phyloP scores from a whole-genome alignment of 176 grass and related monocot genomes.

The Carex pumila region DNA sequence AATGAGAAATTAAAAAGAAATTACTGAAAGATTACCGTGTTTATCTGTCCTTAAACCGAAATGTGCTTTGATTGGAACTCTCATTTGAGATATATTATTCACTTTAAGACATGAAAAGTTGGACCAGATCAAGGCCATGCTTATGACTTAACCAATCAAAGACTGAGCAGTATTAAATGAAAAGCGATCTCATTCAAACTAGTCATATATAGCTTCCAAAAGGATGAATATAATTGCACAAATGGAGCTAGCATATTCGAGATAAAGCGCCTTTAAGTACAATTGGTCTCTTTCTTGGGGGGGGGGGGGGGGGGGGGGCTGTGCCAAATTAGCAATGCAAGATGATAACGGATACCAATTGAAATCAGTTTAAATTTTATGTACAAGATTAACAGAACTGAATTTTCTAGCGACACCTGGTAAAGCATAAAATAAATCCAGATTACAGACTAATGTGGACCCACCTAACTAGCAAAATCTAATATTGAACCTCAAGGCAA shows the following conservation, averaged over 20 bases:
- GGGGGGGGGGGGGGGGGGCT: too few relatives aligned
- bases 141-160: background rate
- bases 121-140: conserved; percentile 15
- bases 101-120: conserved; percentile 12
- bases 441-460: background rate
- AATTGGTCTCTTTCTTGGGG: background rate
- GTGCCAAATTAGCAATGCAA: background rate
- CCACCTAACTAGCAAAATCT: background rate
- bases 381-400: background rate
- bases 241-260: conserved; percentile 14
- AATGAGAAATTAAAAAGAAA: background rate
- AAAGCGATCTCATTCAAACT: background rate
- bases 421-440: background rate
- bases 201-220: conserved; percentile 12
- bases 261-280: background rate
- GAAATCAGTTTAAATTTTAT: background rate
- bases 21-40: background rate
- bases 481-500: background rate
- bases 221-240: conserved; percentile 14
- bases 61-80: background rate
- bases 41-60: background rate
- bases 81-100: conserved; percentile 5
- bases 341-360: background rate
- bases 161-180: background rate
- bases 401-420: background rate